These are phyloP conservation scores for Botryotinia convoluta DNA, from an alignment of 2,329 filamentous ascomycete genomes.

Conservation along the genomic window DNA sequence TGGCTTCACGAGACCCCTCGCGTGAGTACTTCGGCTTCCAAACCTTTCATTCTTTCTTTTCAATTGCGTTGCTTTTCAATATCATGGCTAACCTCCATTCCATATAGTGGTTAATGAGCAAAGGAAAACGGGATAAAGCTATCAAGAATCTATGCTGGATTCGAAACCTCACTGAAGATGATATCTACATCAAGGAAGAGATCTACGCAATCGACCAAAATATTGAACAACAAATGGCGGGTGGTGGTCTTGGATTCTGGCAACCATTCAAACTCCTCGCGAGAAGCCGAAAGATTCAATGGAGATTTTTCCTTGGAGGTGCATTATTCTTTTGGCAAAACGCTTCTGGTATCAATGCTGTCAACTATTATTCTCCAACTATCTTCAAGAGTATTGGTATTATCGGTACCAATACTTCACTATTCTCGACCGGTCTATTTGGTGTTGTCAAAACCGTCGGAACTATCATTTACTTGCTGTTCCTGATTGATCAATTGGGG, in stretches of 20 bases:
- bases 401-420: slow-evolving; percentile 26
- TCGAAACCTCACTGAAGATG: slow-evolving; percentile 52
- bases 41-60: too few species aligned
- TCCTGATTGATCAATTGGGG: slow-evolving; percentile 58
- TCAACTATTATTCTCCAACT: slow-evolving; percentile 32
- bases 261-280: slow-evolving; percentile 54
- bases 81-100: background rate
- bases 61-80: background rate
- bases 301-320: slow-evolving; percentile 12
- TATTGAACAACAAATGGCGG: slow-evolving; percentile 59
- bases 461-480: slow-evolving; percentile 48
- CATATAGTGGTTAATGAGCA: slow-evolving; percentile 63
- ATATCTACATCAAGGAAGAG: slow-evolving; percentile 71
- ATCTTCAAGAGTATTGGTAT: slow-evolving; percentile 31
- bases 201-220: slow-evolving; percentile 68
- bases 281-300: background rate
- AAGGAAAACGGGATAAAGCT: slow-evolving; percentile 57
- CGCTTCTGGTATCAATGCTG: slow-evolving; percentile 29
- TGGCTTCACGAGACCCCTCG: slow-evolving; percentile 65
- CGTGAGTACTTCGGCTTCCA: background rate
- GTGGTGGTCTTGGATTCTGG: slow-evolving; percentile 73
- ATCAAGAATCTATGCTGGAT: slow-evolving; percentile 62
- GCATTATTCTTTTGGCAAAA: slow-evolving; percentile 32
- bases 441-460: slow-evolving; percentile 28
- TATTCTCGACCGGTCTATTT: slow-evolving; percentile 28